These are phyloP conservation scores for Diutina siamensis DNA, from an alignment of 1,139 yeast species.

Conservation along the genomic window DNA sequence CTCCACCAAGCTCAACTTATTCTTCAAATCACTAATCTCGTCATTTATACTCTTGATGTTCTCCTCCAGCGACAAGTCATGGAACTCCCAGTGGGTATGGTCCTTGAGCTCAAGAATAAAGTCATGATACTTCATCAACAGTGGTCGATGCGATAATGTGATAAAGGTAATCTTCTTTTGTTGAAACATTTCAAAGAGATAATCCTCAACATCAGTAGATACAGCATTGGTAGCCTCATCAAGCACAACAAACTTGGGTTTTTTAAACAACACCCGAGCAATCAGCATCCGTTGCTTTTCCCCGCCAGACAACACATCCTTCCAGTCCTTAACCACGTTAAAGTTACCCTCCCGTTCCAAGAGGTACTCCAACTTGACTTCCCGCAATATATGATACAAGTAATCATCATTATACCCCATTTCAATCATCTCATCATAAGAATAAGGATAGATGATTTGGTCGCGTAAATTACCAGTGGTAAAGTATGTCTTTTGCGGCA, in stretches of 20 bases:
- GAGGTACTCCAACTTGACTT: constrained; percentile 73
- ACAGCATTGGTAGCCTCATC: constrained; percentile 95
- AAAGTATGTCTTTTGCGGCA: constrained; percentile 77
- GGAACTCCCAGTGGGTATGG: constrained; percentile 30
- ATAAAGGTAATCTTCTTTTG: constrained; percentile 63
- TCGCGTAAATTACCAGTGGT: constrained; percentile 75
- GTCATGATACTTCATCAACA: constrained; percentile 78
- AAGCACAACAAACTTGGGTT: constrained; percentile 71
- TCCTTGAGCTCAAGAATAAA: constrained; percentile 54
- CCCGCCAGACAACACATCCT: constrained; percentile 87
- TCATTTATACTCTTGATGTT: constrained; percentile 51
- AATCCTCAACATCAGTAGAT: constrained; percentile 84
- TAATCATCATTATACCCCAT: constrained; percentile 64
- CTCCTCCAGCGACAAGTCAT: constrained; percentile 45
- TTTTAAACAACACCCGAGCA: constrained; percentile 75
- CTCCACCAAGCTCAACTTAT: constrained; percentile 40
- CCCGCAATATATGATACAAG: constrained; percentile 54
- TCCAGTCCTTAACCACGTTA: constrained; percentile 69
- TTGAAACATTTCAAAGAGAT: constrained; percentile 67
- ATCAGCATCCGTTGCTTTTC: constrained; percentile 88
- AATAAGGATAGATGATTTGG: constrained; percentile 77
- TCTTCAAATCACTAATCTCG: constrained; percentile 51
- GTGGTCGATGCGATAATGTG: constrained; percentile 79
- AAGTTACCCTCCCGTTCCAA: constrained; percentile 52
- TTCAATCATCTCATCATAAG: constrained; percentile 67